Evolutionary conservation across 2,329 filamentous ascomycete species (phyloP).

Genomic region (Xylaria sp.): DNA sequence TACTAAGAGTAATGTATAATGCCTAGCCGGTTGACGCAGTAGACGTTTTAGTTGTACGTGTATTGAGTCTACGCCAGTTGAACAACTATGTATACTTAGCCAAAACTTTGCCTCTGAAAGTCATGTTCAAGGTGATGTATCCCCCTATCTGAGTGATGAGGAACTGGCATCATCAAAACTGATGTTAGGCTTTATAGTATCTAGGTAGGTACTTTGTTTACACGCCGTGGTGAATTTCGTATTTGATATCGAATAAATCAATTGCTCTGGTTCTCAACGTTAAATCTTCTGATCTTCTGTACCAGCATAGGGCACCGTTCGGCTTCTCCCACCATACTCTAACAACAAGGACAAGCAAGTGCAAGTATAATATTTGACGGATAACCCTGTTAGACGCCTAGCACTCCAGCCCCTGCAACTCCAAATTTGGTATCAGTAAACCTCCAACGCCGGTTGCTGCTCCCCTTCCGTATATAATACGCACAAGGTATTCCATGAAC

Average conservation of each 20-base stretch:
- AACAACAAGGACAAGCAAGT: background rate
- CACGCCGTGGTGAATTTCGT: background rate
- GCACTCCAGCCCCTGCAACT: slow-evolving; percentile 16
- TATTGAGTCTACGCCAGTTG: background rate
- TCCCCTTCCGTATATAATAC: background rate
- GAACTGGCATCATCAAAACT: background rate
- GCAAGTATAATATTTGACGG: background rate
- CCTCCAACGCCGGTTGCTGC: slow-evolving; percentile 22
- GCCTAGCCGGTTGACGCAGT: background rate
- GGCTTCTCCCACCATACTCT: background rate
- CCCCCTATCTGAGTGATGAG: background rate
- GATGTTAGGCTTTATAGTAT: background rate
- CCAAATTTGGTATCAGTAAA: slow-evolving; percentile 33
- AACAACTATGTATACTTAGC: too few relatives aligned
- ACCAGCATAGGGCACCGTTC: background rate
- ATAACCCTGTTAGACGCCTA: background rate
- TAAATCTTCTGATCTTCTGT: background rate
- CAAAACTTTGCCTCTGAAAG: background rate
- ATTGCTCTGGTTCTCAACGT: background rate
- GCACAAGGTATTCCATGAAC: slow-evolving; percentile 1
- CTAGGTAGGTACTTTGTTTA: background rate
- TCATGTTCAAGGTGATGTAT: background rate
- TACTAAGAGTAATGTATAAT: slow-evolving; percentile 20
- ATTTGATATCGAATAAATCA: background rate
- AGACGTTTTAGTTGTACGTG: background rate